Conservation (phyloP, 2,329 filamentous ascomycete species). For the Nothophaeocryptopus gaeumannii region DNA sequence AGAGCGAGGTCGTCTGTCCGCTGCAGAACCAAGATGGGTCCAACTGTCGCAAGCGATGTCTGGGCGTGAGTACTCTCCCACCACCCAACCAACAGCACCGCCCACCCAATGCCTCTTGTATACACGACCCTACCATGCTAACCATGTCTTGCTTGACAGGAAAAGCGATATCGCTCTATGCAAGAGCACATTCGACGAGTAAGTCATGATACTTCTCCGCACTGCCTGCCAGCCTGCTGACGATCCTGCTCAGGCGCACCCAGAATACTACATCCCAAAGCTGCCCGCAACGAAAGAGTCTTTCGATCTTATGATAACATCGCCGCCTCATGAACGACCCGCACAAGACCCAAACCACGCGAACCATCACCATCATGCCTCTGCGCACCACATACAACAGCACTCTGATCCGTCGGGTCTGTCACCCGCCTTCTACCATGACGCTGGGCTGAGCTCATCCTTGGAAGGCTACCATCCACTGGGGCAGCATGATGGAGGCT, state of each 20-base stretch:
- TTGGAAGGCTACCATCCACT: constrained; percentile 36
- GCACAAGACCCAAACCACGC: constrained; percentile 43
- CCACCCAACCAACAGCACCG: constrained; percentile 15
- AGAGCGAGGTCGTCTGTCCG: constrained; percentile 95
- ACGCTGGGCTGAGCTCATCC: constrained; percentile 34
- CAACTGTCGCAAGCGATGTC: constrained; percentile 93
- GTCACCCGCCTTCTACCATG: constrained; percentile 36
- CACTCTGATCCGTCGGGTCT: constrained; percentile 39
- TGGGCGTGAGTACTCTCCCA: constrained; percentile 73
- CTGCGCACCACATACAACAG: constrained; percentile 25
- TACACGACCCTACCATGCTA: constrained; percentile 3
- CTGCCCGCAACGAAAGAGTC: constrained; percentile 96
- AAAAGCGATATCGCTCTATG: constrained; percentile 97
- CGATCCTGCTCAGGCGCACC: constrained; percentile 60
- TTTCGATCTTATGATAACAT: constrained; percentile 94
- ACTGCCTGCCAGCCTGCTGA: too few species aligned
- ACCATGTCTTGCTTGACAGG: constrained; percentile 54
- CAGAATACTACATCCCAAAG: constrained; percentile 96
- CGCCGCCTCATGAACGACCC: constrained; percentile 71
- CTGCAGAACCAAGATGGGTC: constrained; percentile 94
- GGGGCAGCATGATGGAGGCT: constrained; percentile 44
- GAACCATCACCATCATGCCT: constrained; percentile 23
- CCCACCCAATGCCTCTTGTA: background rate
- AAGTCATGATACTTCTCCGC: too few species aligned
- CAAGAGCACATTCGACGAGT: constrained; percentile 93